Conservation (phyloP, 2,329 filamentous ascomycete genomes). For the Calycina marina region DNA sequence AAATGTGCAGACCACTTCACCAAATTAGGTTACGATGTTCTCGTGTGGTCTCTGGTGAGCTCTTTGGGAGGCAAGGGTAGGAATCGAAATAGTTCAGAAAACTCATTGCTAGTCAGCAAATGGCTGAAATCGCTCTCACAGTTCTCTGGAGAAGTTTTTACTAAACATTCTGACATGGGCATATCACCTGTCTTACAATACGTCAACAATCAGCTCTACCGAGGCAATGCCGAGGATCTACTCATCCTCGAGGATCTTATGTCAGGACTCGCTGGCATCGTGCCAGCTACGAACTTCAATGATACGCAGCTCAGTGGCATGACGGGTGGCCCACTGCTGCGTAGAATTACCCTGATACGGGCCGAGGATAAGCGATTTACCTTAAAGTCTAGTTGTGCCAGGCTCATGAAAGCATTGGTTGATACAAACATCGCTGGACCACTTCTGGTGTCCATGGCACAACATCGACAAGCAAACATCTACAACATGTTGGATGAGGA, state of each 20-base stretch:
- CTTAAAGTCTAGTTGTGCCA: constrained; percentile 57
- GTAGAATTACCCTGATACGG: constrained; percentile 65
- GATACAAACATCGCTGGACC: constrained; percentile 67
- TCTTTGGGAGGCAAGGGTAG: constrained; percentile 48
- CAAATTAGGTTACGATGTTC: constrained; percentile 77
- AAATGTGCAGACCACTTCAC: constrained; percentile 93
- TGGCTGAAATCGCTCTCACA: constrained; percentile 83
- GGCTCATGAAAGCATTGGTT: constrained; percentile 65
- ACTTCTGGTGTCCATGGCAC: constrained; percentile 77
- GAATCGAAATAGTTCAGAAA: constrained; percentile 46
- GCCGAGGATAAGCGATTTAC: constrained; percentile 73
- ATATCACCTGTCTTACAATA: constrained; percentile 79
- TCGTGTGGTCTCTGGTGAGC: constrained; percentile 84
- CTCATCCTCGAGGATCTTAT: constrained; percentile 86
- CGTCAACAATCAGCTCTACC: constrained; percentile 68
- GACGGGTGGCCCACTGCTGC: constrained; percentile 69
- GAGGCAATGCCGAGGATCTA: constrained; percentile 76
- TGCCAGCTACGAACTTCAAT: constrained; percentile 74
- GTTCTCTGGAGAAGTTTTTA: constrained; percentile 86
- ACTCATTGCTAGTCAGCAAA: constrained; percentile 62
- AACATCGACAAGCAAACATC: constrained; percentile 77
- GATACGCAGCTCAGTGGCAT: constrained; percentile 79
- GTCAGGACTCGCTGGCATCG: constrained; percentile 84
- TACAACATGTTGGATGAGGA: constrained; percentile 57
- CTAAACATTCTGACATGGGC: constrained; percentile 71